phyloP scores from a whole-genome alignment of 2,329 filamentous ascomycete species.

The Fusarium transvaalense region DNA sequence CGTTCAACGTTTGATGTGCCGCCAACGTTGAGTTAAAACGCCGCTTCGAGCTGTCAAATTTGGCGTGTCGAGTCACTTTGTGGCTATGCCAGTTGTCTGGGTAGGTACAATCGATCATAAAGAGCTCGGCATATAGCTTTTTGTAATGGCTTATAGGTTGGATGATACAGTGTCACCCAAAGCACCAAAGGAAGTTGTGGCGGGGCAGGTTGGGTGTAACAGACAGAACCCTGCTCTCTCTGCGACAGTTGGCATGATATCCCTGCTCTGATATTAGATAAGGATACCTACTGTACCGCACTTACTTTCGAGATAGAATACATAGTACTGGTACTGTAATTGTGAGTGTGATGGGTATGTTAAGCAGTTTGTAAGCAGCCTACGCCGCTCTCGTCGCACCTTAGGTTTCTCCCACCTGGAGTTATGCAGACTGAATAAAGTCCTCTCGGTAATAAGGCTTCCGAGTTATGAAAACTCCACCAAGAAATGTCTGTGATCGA shows the following conservation, averaged over 20 bases:
- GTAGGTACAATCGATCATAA: background rate
- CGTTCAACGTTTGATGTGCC: constrained; percentile 33
- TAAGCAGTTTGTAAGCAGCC: background rate
- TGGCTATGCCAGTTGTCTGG: constrained; percentile 9
- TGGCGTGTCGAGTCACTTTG: constrained; percentile 10
- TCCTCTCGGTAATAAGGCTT: background rate
- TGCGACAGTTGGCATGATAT: background rate
- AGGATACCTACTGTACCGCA: background rate
- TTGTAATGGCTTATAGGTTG: background rate
- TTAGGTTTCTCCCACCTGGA: background rate
- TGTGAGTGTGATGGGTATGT: background rate
- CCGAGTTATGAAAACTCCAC: constrained; percentile 22
- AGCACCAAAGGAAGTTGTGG: background rate
- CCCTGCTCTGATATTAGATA: constrained; percentile 3
- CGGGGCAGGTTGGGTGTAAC: constrained; percentile 13
- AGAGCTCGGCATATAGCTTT: background rate
- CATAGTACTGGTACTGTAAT: background rate
- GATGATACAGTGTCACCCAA: background rate
- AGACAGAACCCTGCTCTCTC: constrained; percentile 14
- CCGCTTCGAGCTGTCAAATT: constrained; percentile 30
- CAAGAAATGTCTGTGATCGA: constrained; percentile 22
- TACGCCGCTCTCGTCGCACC: too few relatives aligned
- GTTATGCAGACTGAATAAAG: background rate
- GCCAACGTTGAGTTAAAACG: constrained; percentile 22
- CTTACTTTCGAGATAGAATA: background rate